Conservation (phyloP, 352 stramenopile genomes). For the Globisporangium carolinianum region DNA sequence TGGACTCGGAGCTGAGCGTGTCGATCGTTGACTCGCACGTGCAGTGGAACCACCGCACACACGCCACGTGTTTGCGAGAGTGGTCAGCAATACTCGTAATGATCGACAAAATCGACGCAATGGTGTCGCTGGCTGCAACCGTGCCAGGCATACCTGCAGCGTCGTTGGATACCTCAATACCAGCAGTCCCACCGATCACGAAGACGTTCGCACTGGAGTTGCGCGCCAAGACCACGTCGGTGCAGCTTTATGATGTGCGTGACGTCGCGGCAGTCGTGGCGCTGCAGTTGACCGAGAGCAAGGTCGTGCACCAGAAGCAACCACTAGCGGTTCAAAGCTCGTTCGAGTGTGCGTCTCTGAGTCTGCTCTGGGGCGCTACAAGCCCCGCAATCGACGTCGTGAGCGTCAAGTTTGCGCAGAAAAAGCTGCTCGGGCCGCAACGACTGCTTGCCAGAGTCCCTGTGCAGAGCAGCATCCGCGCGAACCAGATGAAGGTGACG, state of each 20-base stretch:
- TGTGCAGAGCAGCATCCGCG: conserved; percentile 11
- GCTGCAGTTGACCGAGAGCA: conserved; percentile 20
- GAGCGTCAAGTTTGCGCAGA: conserved; percentile 18
- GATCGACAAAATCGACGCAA: conserved; percentile 26
- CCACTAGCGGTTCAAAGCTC: conserved; percentile 16
- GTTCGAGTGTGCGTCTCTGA: conserved; percentile 23
- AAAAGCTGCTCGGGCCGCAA: conserved; percentile 13
- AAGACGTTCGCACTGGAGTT: conserved; percentile 22
- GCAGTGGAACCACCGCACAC: conserved; percentile 26
- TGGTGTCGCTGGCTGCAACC: conserved; percentile 11
- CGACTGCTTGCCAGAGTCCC: conserved; percentile 11
- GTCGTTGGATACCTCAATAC: background rate
- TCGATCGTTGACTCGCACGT: conserved; percentile 19
- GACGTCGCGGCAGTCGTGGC: conserved; percentile 14
- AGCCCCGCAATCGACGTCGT: conserved; percentile 18
- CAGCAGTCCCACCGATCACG: background rate
- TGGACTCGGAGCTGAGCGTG: conserved; percentile 24
- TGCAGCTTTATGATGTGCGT: conserved; percentile 23
- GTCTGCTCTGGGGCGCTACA: conserved; percentile 15
- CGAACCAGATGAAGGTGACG: conserved; percentile 16
- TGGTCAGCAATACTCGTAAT: conserved; percentile 18
- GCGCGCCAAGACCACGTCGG: conserved; percentile 16
- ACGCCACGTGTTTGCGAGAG: conserved; percentile 26
- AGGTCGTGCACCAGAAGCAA: conserved; percentile 18
- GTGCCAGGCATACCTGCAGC: too few species aligned